These are phyloP conservation scores for Phoma sp. DNA, from an alignment of 2,329 filamentous ascomycete genomes.

Conservation along the genomic window DNA sequence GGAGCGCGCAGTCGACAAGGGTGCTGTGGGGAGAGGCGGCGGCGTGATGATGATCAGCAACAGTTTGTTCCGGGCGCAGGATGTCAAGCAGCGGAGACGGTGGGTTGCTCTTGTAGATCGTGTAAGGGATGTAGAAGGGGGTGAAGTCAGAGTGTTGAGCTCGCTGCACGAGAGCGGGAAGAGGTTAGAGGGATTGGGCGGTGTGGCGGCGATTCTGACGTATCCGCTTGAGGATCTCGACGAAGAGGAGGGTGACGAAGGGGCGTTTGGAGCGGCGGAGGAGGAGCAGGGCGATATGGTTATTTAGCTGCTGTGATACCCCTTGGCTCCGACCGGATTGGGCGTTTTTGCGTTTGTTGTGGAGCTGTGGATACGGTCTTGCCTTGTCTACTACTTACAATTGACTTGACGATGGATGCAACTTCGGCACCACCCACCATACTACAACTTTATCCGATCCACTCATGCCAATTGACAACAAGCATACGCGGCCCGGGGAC, in stretches of 20 bases:
- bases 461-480: too few species aligned
- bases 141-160: conserved; percentile 87
- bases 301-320: conserved; percentile 20
- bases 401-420: too few species aligned
- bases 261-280: conserved; percentile 17
- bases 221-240: conserved; percentile 86
- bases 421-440: too few species aligned
- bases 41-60: conserved; percentile 88
- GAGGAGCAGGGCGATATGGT: conserved; percentile 34
- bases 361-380: too few species aligned
- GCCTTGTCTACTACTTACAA: too few species aligned
- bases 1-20: conserved; percentile 80
- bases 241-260: conserved; percentile 60
- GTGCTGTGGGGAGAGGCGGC: conserved; percentile 85
- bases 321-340: too few species aligned
- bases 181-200: conserved; percentile 80
- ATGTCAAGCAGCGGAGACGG: conserved; percentile 74
- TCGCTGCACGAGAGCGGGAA: conserved; percentile 93
- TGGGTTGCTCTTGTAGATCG: conserved; percentile 88
- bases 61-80: conserved; percentile 81
- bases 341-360: too few species aligned
- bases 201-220: conserved; percentile 87
- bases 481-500: too few species aligned
- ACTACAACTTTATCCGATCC: too few species aligned
- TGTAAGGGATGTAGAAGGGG: conserved; percentile 80